Percentiles rank a stretch among this genome's conserved stretches.
Conservation (phyloP, 345 rosid genomes). For the Nasturtium officinale region DNA sequence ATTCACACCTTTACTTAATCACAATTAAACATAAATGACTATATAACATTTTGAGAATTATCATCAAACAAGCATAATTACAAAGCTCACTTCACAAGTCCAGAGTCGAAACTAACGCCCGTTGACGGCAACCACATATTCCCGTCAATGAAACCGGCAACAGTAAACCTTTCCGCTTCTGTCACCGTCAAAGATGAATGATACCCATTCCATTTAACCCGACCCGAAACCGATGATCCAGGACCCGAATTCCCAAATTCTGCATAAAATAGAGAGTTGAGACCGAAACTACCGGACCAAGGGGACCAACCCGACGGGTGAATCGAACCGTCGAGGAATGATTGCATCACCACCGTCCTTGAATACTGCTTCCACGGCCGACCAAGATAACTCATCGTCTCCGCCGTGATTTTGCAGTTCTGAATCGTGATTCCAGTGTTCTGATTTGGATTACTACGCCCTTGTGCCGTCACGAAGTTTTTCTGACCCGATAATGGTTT, state of each 20-base stretch:
- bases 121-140: conserved; percentile 43
- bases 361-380: conserved; percentile 72
- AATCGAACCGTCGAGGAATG: conserved; percentile 52
- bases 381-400: conserved; percentile 56
- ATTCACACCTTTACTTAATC: not conserved
- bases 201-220: conserved; percentile 57
- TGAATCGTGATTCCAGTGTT: conserved; percentile 65
- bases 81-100: conserved; percentile 40
- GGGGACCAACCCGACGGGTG: conserved; percentile 61
- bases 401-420: conserved; percentile 53
- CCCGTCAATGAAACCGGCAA: conserved; percentile 36
- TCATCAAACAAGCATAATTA: not conserved
- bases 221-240: conserved; percentile 48
- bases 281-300: conserved; percentile 47
- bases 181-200: conserved; percentile 40
- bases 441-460: conserved; percentile 54
- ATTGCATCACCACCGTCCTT: conserved; percentile 61
- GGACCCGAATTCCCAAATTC: conserved; percentile 57
- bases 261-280: conserved; percentile 49
- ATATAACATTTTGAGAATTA: not conserved
- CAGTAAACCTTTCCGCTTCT: conserved; percentile 41
- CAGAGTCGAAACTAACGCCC: conserved; percentile 44
- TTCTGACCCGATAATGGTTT: conserved; percentile 49
- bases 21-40: conserved; percentile 16
- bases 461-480: conserved; percentile 71